Base-by-base conservation (phyloP, 148 eudicot genomes). In the Oxyria digyna region DNA sequence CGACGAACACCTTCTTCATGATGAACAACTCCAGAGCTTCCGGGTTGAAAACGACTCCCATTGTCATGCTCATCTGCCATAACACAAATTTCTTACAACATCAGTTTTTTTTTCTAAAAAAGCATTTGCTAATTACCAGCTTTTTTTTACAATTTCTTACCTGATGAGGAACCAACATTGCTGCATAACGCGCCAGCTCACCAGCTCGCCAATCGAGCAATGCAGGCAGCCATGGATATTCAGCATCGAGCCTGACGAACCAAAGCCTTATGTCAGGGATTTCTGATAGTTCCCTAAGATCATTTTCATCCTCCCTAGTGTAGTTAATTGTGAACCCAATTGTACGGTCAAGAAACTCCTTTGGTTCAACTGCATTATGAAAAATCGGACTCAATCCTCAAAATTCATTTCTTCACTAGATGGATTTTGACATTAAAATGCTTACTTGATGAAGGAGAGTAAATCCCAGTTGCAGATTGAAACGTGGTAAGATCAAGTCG, bases 141-240 rank as follows among this genome's bases (percentile, higher is more conserved):
- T 8, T 8, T 23, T 1, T 57, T 24, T 57, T 23, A 38, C 43
- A 14, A 17, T 37, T 35, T 4, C 41, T 38, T 82, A 86, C 95
- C 95, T 92, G 98, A 73, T 89, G 94, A 74, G 96, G 98, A 17
- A 92, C 94, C 35, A 92, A 74, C 98, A 92, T 92, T 26, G 98
- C 98, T 23, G 98, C 89, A 76, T 89, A 92, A 13, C 98, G 89
- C 62, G 98, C 98, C 54, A 92, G 94, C 64, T 92, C 96, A 20
- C 98, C 96, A 12, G 88, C 91, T 10, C 98, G 75, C 98, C 98
- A 92, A 72, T 92, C 98, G 69, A 92, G 71, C 57, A 85, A 50
- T 33, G 84, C 89, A 0, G 98, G 96, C 9, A 92, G 87, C 98
- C 94, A 89, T 0, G 98, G 96, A 74, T 87, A 92, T n/a, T 75